Conservation (phyloP, 179 eudicot genomes). For the Spergularia azorica region DNA sequence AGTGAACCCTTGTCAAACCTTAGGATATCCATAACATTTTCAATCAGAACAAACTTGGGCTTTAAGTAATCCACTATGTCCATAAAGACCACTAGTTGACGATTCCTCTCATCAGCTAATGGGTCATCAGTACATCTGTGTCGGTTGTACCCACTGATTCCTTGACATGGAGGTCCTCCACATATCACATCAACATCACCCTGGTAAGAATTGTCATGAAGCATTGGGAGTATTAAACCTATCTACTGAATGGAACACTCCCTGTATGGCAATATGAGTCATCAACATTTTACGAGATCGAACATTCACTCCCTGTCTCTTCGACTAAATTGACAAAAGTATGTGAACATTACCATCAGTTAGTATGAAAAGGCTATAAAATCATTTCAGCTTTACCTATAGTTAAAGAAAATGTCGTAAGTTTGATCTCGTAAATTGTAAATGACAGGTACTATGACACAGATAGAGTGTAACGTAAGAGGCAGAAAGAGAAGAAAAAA, state of each 20-base stretch:
- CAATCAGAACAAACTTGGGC: conserved; percentile 92
- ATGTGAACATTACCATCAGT: too few relatives aligned
- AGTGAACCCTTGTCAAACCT: conserved; percentile 80
- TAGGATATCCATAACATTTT: conserved; percentile 86
- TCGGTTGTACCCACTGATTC: conserved; percentile 95
- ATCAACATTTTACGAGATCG: too few relatives aligned
- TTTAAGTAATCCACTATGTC: conserved; percentile 82
- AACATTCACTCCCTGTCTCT: too few relatives aligned
- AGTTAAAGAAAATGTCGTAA: too few relatives aligned
- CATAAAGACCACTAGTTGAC: conserved; percentile 83
- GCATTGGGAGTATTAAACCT: conserved; percentile 5
- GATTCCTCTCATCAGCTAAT: conserved; percentile 80
- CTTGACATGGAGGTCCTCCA: conserved; percentile 99
- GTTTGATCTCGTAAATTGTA: too few relatives aligned
- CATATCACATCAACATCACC: conserved; percentile 90
- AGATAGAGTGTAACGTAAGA: conserved; percentile 3
- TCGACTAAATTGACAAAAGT: too few relatives aligned
- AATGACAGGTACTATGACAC: too few relatives aligned
- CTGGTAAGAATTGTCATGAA: conserved; percentile 38
- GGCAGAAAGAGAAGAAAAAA: background rate
- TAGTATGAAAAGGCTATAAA: too few relatives aligned
- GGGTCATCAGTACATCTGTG: conserved; percentile 68
- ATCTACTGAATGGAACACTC: background rate
- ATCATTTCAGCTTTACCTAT: too few relatives aligned
- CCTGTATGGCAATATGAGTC: too few relatives aligned